These are phyloP conservation scores for Penicillium sclerotiorum DNA, from an alignment of 2,329 filamentous ascomycete species.

Conservation along the genomic window DNA sequence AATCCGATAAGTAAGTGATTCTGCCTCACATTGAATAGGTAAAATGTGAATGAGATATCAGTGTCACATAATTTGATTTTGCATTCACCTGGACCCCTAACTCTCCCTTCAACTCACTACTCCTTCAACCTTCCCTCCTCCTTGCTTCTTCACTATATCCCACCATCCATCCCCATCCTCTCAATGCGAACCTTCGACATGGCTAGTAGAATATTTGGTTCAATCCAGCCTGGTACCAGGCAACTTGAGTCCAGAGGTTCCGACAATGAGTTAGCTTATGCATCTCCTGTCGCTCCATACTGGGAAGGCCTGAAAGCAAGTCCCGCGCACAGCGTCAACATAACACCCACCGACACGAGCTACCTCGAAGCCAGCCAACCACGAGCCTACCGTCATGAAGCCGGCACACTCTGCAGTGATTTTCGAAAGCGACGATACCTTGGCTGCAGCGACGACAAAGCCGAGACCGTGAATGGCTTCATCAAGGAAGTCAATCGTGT, in stretches of 20 bases:
- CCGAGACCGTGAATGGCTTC: not conserved
- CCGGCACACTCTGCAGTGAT: not conserved
- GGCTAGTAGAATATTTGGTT: no score
- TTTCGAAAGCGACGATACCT: not conserved
- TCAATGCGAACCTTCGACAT: not conserved
- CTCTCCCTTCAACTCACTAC: no score
- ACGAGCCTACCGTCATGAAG: not conserved
- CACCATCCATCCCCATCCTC: not conserved
- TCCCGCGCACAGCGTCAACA: no score
- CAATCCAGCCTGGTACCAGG: no score
- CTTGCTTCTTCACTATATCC: no score
- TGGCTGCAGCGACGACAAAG: not conserved
- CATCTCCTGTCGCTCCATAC: not conserved
- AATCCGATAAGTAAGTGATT: no score
- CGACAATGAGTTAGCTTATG: not conserved
- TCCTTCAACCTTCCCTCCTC: no score
- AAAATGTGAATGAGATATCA: no score
- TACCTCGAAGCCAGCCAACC: not conserved
- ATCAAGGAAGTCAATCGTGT: not conserved
- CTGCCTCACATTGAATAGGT: no score
- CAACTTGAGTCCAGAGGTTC: not conserved
- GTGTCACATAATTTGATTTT: no score
- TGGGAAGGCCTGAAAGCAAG: no score
- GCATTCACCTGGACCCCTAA: no score
- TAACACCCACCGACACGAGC: not conserved